phyloP scores from a whole-genome alignment of 169 alveolate species.

The Miamiensis avidus region DNA sequence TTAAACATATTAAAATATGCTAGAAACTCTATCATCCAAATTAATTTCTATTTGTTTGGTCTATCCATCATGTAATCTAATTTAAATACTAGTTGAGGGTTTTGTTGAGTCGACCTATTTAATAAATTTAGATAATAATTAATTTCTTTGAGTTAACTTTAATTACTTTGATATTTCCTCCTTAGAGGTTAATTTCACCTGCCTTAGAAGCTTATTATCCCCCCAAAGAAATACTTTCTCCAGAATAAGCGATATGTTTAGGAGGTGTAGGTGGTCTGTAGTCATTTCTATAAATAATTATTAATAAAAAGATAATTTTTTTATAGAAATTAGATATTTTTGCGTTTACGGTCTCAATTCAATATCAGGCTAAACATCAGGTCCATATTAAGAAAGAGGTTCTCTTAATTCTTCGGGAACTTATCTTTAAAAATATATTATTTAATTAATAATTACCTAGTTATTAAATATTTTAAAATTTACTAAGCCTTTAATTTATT shows the following conservation, averaged over 20 bases:
- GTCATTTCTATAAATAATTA: slow-evolving; percentile 28
- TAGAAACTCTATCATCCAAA: slow-evolving; percentile 40
- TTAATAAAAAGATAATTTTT: no score
- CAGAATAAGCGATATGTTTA: slow-evolving; percentile 61
- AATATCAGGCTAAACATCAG: neutral
- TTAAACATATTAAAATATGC: slow-evolving; percentile 41
- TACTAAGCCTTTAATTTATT: neutral
- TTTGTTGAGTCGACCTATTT: slow-evolving; percentile 39
- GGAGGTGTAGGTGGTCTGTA: slow-evolving; percentile 67
- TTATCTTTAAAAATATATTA: neutral
- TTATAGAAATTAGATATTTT: no score
- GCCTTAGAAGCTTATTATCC: slow-evolving; percentile 22
- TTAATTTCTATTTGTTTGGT: slow-evolving; percentile 39
- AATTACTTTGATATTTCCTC: neutral
- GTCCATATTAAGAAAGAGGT: neutral
- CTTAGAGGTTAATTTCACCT: neutral
- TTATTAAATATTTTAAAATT: no score
- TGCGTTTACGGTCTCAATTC: neutral
- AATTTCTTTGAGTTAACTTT: slow-evolving; percentile 28
- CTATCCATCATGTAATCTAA: slow-evolving; percentile 61
- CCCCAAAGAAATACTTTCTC: slow-evolving; percentile 53
- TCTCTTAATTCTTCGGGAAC: neutral
- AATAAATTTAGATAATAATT: slow-evolving; percentile 40
- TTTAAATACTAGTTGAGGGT: slow-evolving; percentile 47
- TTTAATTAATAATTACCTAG: no score